These are phyloP conservation scores for Paratinospora sagittata DNA, from an alignment of 164 flowering plant genomes.

Conservation along the genomic window DNA sequence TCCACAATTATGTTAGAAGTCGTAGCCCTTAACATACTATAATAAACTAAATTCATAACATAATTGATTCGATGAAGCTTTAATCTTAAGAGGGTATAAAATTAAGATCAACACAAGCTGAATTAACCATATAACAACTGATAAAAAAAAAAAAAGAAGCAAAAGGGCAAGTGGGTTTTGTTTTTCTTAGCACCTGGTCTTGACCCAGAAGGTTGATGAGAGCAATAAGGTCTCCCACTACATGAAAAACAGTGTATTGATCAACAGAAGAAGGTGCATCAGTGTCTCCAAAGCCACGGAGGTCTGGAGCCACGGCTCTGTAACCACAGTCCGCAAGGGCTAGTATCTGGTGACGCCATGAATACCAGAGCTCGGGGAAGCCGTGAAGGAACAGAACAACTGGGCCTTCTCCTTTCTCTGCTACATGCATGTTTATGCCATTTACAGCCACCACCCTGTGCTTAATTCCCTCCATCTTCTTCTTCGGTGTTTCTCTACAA, in stretches of 20 bases:
- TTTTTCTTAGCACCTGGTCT: conserved; percentile 24
- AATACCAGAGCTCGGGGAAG: conserved; percentile 50
- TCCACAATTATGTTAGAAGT: too few species aligned
- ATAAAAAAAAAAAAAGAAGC: neutral
- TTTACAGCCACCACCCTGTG: conserved; percentile 35
- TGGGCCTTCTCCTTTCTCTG: conserved; percentile 51
- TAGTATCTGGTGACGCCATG: conserved; percentile 38
- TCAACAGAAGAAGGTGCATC: conserved; percentile 46
- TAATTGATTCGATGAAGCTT: too few species aligned
- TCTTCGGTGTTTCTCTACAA: neutral
- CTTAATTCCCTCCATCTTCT: conserved; percentile 28
- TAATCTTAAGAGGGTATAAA: too few species aligned
- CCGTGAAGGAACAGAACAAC: conserved; percentile 56
- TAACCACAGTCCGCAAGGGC: conserved; percentile 43
- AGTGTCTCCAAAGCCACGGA: conserved; percentile 73
- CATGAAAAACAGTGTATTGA: conserved; percentile 45
- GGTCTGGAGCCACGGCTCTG: conserved; percentile 62
- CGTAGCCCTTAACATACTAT: too few species aligned
- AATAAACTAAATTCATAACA: too few species aligned
- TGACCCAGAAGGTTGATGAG: conserved; percentile 43
- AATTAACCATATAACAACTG: too few species aligned
- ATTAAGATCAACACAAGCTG: too few species aligned
- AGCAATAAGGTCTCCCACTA: conserved; percentile 65
- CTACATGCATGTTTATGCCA: conserved; percentile 55
- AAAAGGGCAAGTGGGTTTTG: neutral